These are phyloP conservation scores for Aquilaria agallochum DNA, from an alignment of 441 rosid species.

Conservation along the genomic window DNA sequence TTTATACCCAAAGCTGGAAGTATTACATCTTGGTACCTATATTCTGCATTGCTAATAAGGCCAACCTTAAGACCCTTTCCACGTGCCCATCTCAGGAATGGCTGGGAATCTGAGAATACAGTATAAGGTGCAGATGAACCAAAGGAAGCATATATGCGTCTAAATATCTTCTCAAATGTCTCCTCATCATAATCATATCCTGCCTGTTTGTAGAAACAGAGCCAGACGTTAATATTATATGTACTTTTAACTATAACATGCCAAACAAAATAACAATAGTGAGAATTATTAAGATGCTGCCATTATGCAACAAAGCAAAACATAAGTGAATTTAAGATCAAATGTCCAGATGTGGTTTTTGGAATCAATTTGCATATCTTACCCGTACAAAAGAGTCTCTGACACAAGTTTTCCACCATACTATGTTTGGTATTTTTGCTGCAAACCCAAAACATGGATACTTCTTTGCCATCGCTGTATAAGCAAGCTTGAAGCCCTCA, in stretches of 20 bases:
- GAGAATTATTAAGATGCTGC: neutral
- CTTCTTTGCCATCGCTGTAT: constrained; percentile 79
- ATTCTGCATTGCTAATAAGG: constrained; percentile 84
- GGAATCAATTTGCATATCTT: constrained; percentile 17
- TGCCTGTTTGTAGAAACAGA: constrained; percentile 50
- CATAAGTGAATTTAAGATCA: too few species aligned
- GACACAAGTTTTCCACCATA: constrained; percentile 96
- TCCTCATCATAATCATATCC: constrained; percentile 95
- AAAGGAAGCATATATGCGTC: constrained; percentile 84
- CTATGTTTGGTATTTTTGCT: constrained; percentile 81
- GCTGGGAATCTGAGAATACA: constrained; percentile 72
- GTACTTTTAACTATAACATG: too few species aligned
- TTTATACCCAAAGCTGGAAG: constrained; percentile 86
- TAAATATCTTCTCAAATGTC: constrained; percentile 86
- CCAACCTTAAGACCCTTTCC: constrained; percentile 69
- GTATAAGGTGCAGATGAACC: constrained; percentile 96
- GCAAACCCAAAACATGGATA: constrained; percentile 90
- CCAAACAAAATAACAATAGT: too few species aligned
- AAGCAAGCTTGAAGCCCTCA: constrained; percentile 89
- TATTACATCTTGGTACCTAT: constrained; percentile 84
- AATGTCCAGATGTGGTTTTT: neutral
- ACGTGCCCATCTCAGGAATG: constrained; percentile 90
- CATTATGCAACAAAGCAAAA: neutral
- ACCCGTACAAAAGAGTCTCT: constrained; percentile 85
- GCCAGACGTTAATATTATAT: constrained; percentile 5